phyloP scores from a whole-genome alignment of 2,329 filamentous ascomycete species.

The Sphaerostilbella broomeana region DNA sequence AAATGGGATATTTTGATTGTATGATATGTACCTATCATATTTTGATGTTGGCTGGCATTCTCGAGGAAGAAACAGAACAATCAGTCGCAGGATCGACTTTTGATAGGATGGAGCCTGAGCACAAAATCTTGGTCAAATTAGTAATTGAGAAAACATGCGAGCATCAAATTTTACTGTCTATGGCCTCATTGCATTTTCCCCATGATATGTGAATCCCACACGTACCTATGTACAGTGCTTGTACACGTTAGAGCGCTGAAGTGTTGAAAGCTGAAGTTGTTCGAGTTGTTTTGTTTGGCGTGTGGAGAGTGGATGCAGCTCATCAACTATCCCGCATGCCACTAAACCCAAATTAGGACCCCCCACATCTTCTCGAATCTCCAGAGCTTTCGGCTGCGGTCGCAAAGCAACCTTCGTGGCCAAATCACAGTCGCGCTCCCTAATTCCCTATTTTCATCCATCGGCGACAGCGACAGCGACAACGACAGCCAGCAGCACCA shows the following conservation, averaged over 20 bases:
- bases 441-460: too few species aligned
- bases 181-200: neutral
- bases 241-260: too few species aligned
- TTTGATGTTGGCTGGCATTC: constrained; percentile 7
- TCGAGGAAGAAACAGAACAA: too few species aligned
- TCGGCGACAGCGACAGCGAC: too few species aligned
- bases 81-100: constrained; percentile 5
- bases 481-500: too few species aligned
- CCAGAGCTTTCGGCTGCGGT: too few species aligned
- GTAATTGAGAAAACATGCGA: neutral
- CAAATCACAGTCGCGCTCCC: neutral
- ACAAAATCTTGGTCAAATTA: neutral
- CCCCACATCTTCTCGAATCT: too few species aligned
- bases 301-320: neutral
- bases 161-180: neutral
- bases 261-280: too few species aligned
- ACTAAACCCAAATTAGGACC: constrained; percentile 1
- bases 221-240: too few species aligned
- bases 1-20: constrained; percentile 9
- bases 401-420: too few species aligned
- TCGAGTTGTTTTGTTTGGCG: too few species aligned
- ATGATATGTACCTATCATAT: constrained; percentile 10
- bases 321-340: constrained; percentile 5
- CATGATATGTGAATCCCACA: too few species aligned
- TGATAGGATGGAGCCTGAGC: neutral